phyloP scores from a whole-genome alignment of 345 rosid genomes.

The Eucalyptus sp. region DNA sequence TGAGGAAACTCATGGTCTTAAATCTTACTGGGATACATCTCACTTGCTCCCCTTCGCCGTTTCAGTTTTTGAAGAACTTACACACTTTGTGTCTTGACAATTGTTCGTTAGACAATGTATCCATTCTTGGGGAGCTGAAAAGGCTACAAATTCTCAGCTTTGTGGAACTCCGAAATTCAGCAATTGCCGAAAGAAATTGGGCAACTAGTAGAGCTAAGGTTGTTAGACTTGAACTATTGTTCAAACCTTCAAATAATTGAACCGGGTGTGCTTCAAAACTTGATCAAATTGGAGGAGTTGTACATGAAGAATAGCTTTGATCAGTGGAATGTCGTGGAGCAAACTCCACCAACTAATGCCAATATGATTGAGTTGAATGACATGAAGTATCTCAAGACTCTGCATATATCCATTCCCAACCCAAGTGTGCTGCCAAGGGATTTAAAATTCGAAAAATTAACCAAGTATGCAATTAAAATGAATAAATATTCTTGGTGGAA shows the following conservation, averaged over 20 bases:
- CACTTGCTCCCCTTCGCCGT: fast-evolving
- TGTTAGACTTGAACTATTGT: neutral
- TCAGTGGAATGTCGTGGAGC: fast-evolving
- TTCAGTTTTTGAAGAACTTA: neutral
- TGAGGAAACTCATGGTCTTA: neutral
- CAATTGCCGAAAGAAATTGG: neutral
- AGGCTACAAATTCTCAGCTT: neutral
- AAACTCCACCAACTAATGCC: neutral
- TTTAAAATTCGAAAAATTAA: neutral
- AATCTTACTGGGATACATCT: neutral
- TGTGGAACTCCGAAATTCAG: fast-evolving
- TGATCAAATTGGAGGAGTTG: neutral
- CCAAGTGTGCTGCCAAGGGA: neutral
- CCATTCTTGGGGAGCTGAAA: neutral
- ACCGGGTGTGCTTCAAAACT: neutral
- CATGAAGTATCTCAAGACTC: fast-evolving
- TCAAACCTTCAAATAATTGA: neutral
- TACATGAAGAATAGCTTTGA: neutral
- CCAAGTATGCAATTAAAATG: neutral
- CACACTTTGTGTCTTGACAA: neutral
- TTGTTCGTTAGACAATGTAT: fast-evolving
- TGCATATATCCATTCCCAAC: fast-evolving
- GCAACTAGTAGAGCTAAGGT: neutral
- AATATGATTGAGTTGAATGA: neutral
- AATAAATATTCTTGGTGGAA: fast-evolving